Base-by-base conservation (phyloP, 805 yeast species). In the Cyberlindnera galapagoensis region DNA sequence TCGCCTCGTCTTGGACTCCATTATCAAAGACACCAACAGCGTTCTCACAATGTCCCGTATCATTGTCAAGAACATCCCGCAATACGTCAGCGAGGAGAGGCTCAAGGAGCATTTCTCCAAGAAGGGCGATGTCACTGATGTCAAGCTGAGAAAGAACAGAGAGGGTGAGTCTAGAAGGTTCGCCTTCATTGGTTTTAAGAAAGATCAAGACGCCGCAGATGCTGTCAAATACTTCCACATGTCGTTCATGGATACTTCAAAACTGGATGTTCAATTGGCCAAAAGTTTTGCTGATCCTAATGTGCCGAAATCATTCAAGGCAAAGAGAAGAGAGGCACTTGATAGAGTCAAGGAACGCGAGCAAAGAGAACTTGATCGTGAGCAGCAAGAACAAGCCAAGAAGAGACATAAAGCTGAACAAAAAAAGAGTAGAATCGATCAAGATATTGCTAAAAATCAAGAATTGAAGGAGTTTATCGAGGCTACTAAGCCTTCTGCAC, bases 131-230 rank as follows among this genome's bases (percentile, higher is more conserved):
- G 85, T 88, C 18, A 84, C 97, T 1, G 98, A 92, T 69, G 88
- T 85, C 23, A 86, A 83, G 56, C 65, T 92, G 22, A 72, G 87
- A 71, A 80, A 73, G 47, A 84, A 80, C 43, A 68, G 80, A 45
- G 75, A 74, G 44, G 98, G 98, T 17, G 81, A 80, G 49, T 82
- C 95, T 8, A 74, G 98, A 58, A 68, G 94, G 46, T 92, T 92
- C 65, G 97, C 95, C 6, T 92, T 92, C 49, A 65, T 92, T 31
- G 98, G 98, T 1, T 92, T 72, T 57, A 79, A 76, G 47, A 65
- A 76, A n/a, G 65, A 60, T 13, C 67, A 60, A 9, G 95, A 83
- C 48, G 97, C 98, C 1, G 73, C 68, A 30, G 70, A 65, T 27
- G 95, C 96, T 0, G 90, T 78, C 6, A 66, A 62, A 29, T 86